Evolutionary conservation across 495 filamentous ascomycete species (phyloP).

Genomic region (Pyrenopolyporus hunteri): DNA sequence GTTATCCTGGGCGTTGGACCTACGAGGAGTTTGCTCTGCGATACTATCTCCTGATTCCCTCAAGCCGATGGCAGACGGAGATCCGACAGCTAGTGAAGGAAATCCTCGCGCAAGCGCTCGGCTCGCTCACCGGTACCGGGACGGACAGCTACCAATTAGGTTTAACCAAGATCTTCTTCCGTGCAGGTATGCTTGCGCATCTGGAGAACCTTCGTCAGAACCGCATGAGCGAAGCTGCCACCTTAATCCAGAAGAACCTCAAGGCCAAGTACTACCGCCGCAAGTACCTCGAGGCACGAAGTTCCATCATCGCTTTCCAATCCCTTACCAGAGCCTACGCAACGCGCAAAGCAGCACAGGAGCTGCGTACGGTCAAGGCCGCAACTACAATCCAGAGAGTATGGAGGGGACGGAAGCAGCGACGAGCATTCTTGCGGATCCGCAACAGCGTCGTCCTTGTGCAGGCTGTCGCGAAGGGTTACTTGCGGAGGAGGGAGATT

Average conservation of each 20-base stretch:
- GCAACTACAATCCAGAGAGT: slow-evolving; percentile 93
- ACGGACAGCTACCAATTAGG: slow-evolving; percentile 96
- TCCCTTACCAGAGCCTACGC: slow-evolving; percentile 73
- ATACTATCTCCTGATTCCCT: slow-evolving; percentile 98
- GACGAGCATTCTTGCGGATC: slow-evolving; percentile 75
- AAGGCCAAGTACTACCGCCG: slow-evolving; percentile 93
- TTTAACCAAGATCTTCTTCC: slow-evolving; percentile 98
- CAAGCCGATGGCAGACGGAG: slow-evolving; percentile 87
- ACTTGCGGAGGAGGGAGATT: slow-evolving; percentile 82
- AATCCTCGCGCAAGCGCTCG: slow-evolving; percentile 90
- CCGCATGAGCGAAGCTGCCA: slow-evolving; percentile 89
- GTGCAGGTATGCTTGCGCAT: slow-evolving; percentile 97
- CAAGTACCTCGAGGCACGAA: slow-evolving; percentile 85
- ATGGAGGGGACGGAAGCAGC: slow-evolving; percentile 89
- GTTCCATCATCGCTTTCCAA: slow-evolving; percentile 81
- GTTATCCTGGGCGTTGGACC: slow-evolving; percentile 97
- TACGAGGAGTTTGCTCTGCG: slow-evolving; percentile 98
- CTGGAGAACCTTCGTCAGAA: slow-evolving; percentile 91
- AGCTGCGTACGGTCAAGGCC: slow-evolving; percentile 81
- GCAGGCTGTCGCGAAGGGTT: slow-evolving; percentile 89
- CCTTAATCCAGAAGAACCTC: slow-evolving; percentile 99
- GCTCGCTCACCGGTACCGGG: slow-evolving; percentile 73
- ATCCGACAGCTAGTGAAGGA: slow-evolving; percentile 92
- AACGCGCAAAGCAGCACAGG: slow-evolving; percentile 77
- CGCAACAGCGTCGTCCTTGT: slow-evolving; percentile 83